These are phyloP conservation scores for Carex scoparia DNA, from an alignment of 176 grass and related monocot genomes.

Conservation along the genomic window DNA sequence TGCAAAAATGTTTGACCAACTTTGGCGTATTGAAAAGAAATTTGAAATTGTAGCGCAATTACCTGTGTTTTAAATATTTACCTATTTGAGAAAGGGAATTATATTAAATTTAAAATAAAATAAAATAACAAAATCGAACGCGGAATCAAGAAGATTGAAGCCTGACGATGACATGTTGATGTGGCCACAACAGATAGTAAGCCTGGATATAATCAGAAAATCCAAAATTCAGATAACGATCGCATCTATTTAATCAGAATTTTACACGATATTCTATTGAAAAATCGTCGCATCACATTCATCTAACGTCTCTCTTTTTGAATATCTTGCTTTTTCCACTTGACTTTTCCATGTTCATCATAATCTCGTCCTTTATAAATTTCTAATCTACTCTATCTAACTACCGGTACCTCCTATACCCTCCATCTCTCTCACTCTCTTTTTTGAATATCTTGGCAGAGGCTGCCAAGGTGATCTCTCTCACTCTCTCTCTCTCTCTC, in stretches of 20 bases:
- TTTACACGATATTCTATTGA: background rate
- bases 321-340: background rate
- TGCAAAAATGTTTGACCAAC: background rate
- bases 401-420: background rate
- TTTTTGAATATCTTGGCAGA: too few relatives aligned
- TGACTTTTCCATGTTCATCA: constrained; percentile 14
- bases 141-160: background rate
- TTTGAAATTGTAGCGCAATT: background rate
- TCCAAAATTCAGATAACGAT: background rate
- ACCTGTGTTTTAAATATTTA: background rate
- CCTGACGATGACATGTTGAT: background rate
- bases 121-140: background rate
- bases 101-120: background rate
- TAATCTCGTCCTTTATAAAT: background rate
- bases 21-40: background rate
- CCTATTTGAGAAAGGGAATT: background rate
- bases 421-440: background rate
- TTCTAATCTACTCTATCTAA: background rate
- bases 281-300: background rate
- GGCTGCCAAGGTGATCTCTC: background rate
- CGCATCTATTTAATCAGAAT: background rate
- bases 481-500: background rate
- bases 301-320: background rate
- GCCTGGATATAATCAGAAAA: background rate
- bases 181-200: background rate